Conservation (phyloP, 2,329 filamentous ascomycete genomes). For the Venturiaceae sp. region DNA sequence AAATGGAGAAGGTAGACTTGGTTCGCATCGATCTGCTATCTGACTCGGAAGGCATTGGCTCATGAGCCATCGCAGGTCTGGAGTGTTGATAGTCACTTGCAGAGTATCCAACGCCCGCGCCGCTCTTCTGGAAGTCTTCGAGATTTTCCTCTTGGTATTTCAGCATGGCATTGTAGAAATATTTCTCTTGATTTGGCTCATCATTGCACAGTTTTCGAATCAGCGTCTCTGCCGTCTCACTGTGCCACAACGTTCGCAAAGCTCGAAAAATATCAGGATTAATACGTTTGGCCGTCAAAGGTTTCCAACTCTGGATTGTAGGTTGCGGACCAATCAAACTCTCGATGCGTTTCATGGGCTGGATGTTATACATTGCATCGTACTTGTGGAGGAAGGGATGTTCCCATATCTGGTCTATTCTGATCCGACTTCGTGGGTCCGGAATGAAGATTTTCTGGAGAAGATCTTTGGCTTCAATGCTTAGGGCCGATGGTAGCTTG, state of each 20-base stretch:
- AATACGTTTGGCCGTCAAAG: constrained; percentile 55
- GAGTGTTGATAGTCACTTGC: constrained; percentile 86
- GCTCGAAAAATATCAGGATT: constrained; percentile 77
- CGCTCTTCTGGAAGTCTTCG: constrained; percentile 71
- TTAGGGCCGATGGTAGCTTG: constrained; percentile 41
- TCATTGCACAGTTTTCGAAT: constrained; percentile 52
- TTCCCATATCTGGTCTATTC: constrained; percentile 71
- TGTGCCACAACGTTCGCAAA: constrained; percentile 85
- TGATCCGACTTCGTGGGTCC: constrained; percentile 70
- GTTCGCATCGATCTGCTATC: constrained; percentile 26
- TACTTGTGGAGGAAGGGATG: constrained; percentile 84
- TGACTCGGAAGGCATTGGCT: constrained; percentile 20
- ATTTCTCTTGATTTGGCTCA: constrained; percentile 74
- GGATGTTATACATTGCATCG: constrained; percentile 57
- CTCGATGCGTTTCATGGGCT: constrained; percentile 42
- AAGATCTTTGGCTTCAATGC: constrained; percentile 62
- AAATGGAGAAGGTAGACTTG: constrained; percentile 46
- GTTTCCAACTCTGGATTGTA: constrained; percentile 52
- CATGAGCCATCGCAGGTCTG: constrained; percentile 14
- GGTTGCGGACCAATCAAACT: constrained; percentile 44
- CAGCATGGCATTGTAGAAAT: constrained; percentile 79
- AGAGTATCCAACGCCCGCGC: constrained; percentile 62
- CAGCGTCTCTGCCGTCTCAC: constrained; percentile 63
- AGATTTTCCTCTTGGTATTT: constrained; percentile 76
- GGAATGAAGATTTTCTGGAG: constrained; percentile 70